phyloP scores from a whole-genome alignment of 1,284 basidiomycete genomes.

The Neonothopanus nambi region DNA sequence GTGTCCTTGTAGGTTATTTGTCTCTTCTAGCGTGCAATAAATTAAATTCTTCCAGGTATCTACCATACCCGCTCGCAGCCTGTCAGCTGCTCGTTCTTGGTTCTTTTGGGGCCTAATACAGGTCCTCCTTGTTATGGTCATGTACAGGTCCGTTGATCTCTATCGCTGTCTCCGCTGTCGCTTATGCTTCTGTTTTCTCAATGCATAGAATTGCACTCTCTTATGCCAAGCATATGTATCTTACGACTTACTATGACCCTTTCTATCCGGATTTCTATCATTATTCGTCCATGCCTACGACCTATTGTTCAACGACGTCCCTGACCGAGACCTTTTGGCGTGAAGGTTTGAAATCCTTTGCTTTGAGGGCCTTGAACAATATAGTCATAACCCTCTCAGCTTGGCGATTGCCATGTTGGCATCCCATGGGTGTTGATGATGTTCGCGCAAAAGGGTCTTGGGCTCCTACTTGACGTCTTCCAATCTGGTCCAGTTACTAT shows the following conservation, averaged over 20 bases:
- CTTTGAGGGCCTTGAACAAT: slow-evolving; percentile 30
- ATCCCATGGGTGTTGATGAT: slow-evolving; percentile 27
- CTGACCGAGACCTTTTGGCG: slow-evolving; percentile 28
- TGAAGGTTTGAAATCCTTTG: slow-evolving; percentile 31
- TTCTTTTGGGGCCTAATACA: slow-evolving; percentile 33
- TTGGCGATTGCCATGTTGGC: slow-evolving; percentile 34
- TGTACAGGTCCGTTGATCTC: slow-evolving; percentile 39
- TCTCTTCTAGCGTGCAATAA: neutral
- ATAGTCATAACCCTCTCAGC: slow-evolving; percentile 26
- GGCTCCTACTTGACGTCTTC: slow-evolving; percentile 37
- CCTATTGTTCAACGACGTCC: slow-evolving; percentile 32
- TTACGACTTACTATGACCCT: slow-evolving; percentile 70
- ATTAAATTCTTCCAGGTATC: slow-evolving; percentile 8
- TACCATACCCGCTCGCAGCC: slow-evolving; percentile 16
- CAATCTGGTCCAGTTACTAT: no score
- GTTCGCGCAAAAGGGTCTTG: slow-evolving; percentile 28
- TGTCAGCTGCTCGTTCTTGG: slow-evolving; percentile 18
- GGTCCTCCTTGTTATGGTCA: slow-evolving; percentile 31
- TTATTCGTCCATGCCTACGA: slow-evolving; percentile 50
- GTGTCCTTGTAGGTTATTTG: slow-evolving; percentile 32
- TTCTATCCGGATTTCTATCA: slow-evolving; percentile 68
- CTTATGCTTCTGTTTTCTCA: slow-evolving; percentile 9
- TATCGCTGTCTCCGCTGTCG: neutral
- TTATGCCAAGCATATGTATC: slow-evolving; percentile 36
- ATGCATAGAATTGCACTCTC: slow-evolving; percentile 31